Percentiles rank a stretch among this genome's conserved stretches.
These are phyloP conservation scores for Russula emetica DNA, from an alignment of 768 basidiomycete genomes.

Conservation along the genomic window DNA sequence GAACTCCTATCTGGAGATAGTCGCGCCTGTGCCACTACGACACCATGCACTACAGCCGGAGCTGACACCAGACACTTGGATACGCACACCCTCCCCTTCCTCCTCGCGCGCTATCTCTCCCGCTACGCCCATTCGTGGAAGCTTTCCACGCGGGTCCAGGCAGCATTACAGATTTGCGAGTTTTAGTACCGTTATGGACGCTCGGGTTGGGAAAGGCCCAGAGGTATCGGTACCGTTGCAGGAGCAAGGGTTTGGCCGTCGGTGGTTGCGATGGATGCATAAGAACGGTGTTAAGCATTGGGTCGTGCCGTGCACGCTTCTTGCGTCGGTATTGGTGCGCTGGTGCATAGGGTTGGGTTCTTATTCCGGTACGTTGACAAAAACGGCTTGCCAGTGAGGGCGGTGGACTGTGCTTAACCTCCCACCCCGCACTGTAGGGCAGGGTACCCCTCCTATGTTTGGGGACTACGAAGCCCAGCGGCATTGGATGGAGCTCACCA, in stretches of 20 bases:
- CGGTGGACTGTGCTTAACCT: background rate
- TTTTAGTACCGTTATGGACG: conserved; percentile 44
- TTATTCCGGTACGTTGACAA: conserved; percentile 67
- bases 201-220: conserved; percentile 27
- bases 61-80: conserved; percentile 19
- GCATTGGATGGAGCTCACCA: conserved; percentile 92
- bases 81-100: conserved; percentile 22
- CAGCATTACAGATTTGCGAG: conserved; percentile 38
- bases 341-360: conserved; percentile 68
- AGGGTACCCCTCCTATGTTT: conserved; percentile 71
- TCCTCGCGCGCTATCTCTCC: conserved; percentile 13
- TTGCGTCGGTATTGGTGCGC: conserved; percentile 55
- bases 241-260: conserved; percentile 46
- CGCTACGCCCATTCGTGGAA: conserved; percentile 45
- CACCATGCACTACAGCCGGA: conserved; percentile 15
- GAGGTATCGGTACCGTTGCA: conserved; percentile 9
- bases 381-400: background rate
- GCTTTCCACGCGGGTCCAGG: conserved; percentile 53
- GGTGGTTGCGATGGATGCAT: conserved; percentile 82
- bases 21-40: conserved; percentile 15
- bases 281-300: conserved; percentile 54
- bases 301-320: conserved; percentile 55
- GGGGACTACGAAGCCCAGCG: conserved; percentile 93
- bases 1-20: conserved; percentile 16
- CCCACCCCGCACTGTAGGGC: conserved; percentile 41